Evolutionary conservation across 2,329 filamentous ascomycete species (phyloP).

Genomic region (Sclerotinia nivalis): DNA sequence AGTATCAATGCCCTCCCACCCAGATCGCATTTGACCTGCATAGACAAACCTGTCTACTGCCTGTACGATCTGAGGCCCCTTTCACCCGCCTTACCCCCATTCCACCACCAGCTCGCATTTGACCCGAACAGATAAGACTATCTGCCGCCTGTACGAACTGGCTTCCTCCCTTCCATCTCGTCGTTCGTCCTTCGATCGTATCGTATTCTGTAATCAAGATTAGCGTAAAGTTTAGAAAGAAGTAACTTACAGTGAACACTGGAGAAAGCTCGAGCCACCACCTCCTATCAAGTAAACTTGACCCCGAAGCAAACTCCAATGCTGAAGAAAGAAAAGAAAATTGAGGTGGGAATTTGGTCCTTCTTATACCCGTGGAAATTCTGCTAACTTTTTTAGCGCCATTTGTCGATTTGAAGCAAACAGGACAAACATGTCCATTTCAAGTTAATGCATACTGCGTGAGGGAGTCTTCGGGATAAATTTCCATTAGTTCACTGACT

Average conservation of each 20-base stretch:
- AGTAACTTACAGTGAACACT: neutral
- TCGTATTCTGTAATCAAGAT: neutral
- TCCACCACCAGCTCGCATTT: constrained; percentile 60
- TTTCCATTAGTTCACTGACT: neutral
- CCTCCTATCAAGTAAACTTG: neutral
- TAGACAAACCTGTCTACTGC: neutral
- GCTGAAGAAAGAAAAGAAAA: neutral
- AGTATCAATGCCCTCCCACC: constrained; percentile 5
- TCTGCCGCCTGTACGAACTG: neutral
- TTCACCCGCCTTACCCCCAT: neutral
- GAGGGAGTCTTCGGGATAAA: neutral
- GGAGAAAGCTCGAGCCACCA: neutral
- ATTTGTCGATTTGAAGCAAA: neutral
- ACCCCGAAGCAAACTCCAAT: neutral
- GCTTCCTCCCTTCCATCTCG: neutral
- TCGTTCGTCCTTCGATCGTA: neutral
- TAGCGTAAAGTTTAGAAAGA: rapidly evolving
- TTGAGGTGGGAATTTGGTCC: rapidly evolving
- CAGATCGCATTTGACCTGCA: constrained; percentile 78
- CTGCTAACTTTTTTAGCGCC: neutral
- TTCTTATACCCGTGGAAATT: neutral
- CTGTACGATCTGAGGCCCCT: neutral
- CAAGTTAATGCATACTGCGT: neutral
- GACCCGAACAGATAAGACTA: constrained; percentile 61
- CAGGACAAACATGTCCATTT: neutral